These are phyloP conservation scores for Aspergillus carlsbadensis DNA, from an alignment of 495 filamentous ascomycete genomes.

Conservation along the genomic window DNA sequence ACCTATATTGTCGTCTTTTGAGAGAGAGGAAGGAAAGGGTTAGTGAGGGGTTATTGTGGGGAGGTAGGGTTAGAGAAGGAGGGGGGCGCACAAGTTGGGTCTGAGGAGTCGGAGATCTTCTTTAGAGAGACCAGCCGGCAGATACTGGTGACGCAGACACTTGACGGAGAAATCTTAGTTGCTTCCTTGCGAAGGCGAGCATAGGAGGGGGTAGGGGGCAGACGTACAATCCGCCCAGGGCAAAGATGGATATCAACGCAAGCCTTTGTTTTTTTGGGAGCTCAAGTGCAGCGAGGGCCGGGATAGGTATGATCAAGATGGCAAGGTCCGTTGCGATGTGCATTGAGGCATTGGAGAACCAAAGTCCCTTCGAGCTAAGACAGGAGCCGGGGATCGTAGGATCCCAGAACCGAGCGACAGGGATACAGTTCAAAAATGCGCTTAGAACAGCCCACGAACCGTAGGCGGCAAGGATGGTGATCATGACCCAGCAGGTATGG, in stretches of 20 bases:
- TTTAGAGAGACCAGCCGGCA: conserved; percentile 39
- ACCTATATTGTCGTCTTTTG: conserved; percentile 57
- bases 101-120: conserved; percentile 36
- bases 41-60: conserved; percentile 5
- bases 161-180: conserved; percentile 13
- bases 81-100: conserved; percentile 38
- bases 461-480: conserved; percentile 38
- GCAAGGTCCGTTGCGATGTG: conserved; percentile 53
- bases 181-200: not conserved
- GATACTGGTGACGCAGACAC: conserved; percentile 48
- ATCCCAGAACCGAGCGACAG: conserved; percentile 47
- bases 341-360: conserved; percentile 52
- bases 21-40: too few relatives aligned
- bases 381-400: conserved; percentile 32
- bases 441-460: conserved; percentile 45
- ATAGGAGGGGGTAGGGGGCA: not conserved
- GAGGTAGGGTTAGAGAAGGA: not conserved
- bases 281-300: conserved; percentile 44
- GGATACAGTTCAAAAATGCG: conserved; percentile 47
- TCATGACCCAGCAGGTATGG: conserved; percentile 43
- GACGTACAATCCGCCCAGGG: conserved; percentile 51
- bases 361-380: conserved; percentile 39
- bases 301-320: conserved; percentile 53
- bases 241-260: conserved; percentile 49
- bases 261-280: conserved; percentile 48